Base-by-base conservation (phyloP, 2,329 filamentous ascomycete genomes). In the Geoglossum cookeanum region DNA sequence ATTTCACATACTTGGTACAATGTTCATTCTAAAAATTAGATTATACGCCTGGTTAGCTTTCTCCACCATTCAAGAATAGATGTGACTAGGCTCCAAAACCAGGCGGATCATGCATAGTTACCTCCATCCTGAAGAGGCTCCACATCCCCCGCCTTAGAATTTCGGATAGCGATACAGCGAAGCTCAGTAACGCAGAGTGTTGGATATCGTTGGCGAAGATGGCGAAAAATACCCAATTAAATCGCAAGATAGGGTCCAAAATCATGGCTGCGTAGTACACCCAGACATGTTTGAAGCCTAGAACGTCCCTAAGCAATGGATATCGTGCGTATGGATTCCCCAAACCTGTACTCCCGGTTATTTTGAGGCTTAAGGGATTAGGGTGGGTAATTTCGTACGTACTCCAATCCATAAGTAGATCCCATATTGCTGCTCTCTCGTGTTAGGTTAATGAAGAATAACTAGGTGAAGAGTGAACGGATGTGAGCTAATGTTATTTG, bases 391-490 rank as follows among this genome's bases (percentile, higher is more conserved):
- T 2, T 55, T 8, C 17, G 11, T 13, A 60, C 60, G 57, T 58
- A 65, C 85, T 92, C 77, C 92, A 97, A 68, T 98, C 92, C 86
- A 97, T 96, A 61, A 88, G 81, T 1, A 98, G 72, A 67, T 98
- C 92, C 92, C 92, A 98, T 47, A 95, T 78, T 8, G 83, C 80
- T 83, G 9, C 17, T 1, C n/a, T 53, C 33, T 17, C 15, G 11
- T 11, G n/a, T 35, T 53, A 33, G 30, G 37, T 15, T n/a, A 11
- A n/a, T 15, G 4, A 13, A 37, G 6, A 11, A 17, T 32, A 54
- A 11, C 3, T 15, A n/a, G 7, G 7, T 3, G 29, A 22, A n/a
- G 17, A 17, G 3, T n/a, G 11, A 5, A n/a, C 15, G 22, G 30
- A 9, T 17, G 2, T 29, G 17, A 29, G 22, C 17, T 5, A 15